These are phyloP conservation scores for Lagerstroemia speciosa DNA, from an alignment of 345 rosid genomes.

Conservation along the genomic window DNA sequence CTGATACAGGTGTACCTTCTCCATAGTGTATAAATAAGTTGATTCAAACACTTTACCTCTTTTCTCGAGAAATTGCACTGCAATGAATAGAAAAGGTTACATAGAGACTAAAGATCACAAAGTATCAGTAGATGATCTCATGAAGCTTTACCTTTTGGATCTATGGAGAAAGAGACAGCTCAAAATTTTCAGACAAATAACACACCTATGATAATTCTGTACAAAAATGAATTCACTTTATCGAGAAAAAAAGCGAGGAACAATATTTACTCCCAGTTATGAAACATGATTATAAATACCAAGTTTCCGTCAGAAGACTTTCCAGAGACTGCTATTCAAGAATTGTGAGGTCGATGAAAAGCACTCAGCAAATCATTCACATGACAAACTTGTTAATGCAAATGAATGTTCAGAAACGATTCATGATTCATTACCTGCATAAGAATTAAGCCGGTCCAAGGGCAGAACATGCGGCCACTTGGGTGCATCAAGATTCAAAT, in stretches of 20 bases:
- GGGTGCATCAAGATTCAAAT: slow-evolving; percentile 63
- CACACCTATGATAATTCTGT: neutral
- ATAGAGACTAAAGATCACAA: neutral
- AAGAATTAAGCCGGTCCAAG: slow-evolving; percentile 62
- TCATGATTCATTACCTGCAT: slow-evolving; percentile 54
- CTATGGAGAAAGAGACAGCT: neutral
- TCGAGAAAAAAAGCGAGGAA: neutral
- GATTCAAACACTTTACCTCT: slow-evolving; percentile 83
- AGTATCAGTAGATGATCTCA: neutral
- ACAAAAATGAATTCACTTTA: neutral
- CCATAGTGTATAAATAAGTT: slow-evolving; percentile 78
- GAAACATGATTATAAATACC: neutral
- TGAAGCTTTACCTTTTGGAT: neutral
- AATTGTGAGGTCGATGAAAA: neutral
- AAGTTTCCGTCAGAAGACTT: neutral
- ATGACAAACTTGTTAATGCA: neutral
- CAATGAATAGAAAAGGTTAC: slow-evolving; percentile 15
- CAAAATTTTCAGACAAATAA: neutral
- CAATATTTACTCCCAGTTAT: neutral
- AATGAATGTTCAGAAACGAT: neutral
- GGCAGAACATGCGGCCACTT: slow-evolving; percentile 64
- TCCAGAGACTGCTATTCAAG: neutral
- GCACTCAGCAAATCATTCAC: neutral
- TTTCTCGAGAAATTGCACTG: slow-evolving; percentile 82
- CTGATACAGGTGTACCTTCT: slow-evolving; percentile 49